A percentile compares a stretch with the other conserved stretches of the same genome.
These are phyloP conservation scores for Heritiera littoralis DNA, from an alignment of 345 rosid genomes.

Conservation along the genomic window DNA sequence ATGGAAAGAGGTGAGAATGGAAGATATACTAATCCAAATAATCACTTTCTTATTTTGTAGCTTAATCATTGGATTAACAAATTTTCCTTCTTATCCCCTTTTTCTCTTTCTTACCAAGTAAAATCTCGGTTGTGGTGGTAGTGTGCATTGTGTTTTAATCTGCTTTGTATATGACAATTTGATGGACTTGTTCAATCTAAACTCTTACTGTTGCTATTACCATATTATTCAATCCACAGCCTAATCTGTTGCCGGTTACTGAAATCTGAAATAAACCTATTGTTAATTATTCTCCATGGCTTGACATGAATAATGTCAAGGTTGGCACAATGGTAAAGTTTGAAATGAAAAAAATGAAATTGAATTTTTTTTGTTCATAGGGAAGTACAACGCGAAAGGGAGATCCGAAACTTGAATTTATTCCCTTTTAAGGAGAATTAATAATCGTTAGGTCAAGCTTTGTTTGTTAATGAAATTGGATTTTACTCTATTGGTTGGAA, in stretches of 20 bases:
- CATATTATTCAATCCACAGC: background rate
- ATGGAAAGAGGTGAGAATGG: too few relatives aligned
- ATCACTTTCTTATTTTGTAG: too few relatives aligned
- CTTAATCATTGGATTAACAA: too few relatives aligned
- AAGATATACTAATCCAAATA: too few relatives aligned
- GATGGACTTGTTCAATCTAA: background rate
- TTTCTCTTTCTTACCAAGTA: background rate
- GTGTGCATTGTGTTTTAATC: background rate
- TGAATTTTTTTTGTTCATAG: background rate
- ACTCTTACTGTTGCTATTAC: background rate
- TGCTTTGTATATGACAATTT: background rate
- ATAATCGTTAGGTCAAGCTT: too few relatives aligned
- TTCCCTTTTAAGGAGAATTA: too few relatives aligned
- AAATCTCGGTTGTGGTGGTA: background rate
- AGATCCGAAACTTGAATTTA: too few relatives aligned
- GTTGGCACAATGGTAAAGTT: background rate
- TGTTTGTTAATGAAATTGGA: background rate
- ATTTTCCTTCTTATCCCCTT: too few relatives aligned
- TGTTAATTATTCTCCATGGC: background rate
- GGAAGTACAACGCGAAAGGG: too few relatives aligned
- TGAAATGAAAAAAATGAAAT: background rate
- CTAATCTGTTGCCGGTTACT: background rate
- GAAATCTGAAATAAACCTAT: background rate
- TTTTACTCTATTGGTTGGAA: background rate
- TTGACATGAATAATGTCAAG: background rate